Evolutionary conservation across 2,329 filamentous ascomycete genomes (phyloP).

Genomic region (Penicillium hordei): DNA sequence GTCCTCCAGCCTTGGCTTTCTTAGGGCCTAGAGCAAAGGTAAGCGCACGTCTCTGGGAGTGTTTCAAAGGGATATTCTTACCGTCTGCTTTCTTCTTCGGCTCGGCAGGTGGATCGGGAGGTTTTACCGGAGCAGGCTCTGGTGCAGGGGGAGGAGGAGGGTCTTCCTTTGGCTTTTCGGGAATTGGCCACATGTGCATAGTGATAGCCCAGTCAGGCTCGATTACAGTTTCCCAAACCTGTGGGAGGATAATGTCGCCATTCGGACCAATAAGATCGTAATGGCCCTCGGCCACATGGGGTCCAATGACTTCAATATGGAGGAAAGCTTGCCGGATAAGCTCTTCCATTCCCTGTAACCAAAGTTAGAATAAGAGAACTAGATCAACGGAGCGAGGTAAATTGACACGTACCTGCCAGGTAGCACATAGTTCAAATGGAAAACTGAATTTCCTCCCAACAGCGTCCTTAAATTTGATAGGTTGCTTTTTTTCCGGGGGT

Average conservation of each 20-base stretch:
- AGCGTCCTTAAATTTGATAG: conserved; percentile 88
- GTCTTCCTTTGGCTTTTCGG: conserved; percentile 50
- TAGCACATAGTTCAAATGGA: conserved; percentile 80
- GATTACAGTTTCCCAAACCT: conserved; percentile 78
- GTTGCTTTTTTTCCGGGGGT: conserved; percentile 64
- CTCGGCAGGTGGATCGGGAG: conserved; percentile 23
- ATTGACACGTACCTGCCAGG: conserved; percentile 67
- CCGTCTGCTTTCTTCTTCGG: conserved; percentile 38
- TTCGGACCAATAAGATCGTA: conserved; percentile 79
- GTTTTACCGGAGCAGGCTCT: conserved; percentile 24
- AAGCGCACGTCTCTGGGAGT: not conserved
- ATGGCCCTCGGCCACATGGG: conserved; percentile 73
- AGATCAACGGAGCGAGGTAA: not conserved
- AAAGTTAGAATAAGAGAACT: conserved; percentile 25
- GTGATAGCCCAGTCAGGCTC: conserved; percentile 73
- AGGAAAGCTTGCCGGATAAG: conserved; percentile 81
- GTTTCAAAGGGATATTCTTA: conserved; percentile 19
- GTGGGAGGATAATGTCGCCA: conserved; percentile 77
- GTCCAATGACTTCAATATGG: conserved; percentile 73
- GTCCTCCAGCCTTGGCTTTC: conserved; percentile 27
- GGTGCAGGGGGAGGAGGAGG: conserved; percentile 30
- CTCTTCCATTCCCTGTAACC: conserved; percentile 75
- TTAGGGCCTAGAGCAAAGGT: conserved; percentile 28
- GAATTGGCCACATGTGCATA: conserved; percentile 67
- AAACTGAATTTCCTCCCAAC: conserved; percentile 91